Percentiles rank a stretch among this genome's conserved stretches.
These are phyloP conservation scores for Centaurea solstitialis DNA, from an alignment of 129 eudicot genomes.

Conservation along the genomic window DNA sequence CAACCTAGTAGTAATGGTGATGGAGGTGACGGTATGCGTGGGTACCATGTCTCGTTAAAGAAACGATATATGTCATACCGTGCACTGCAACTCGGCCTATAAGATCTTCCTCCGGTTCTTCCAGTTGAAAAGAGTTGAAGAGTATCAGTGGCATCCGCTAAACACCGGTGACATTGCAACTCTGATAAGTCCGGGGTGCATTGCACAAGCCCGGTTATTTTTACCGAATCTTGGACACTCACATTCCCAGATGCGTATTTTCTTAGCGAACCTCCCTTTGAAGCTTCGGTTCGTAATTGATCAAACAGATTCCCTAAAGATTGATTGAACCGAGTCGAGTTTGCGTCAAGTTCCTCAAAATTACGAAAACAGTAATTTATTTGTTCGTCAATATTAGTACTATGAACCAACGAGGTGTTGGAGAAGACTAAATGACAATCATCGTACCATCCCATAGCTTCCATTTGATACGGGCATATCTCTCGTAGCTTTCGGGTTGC, in stretches of 20 bases:
- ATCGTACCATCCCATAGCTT: constrained; percentile 30
- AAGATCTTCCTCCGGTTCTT: background rate
- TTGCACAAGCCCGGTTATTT: constrained; percentile 33
- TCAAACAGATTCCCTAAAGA: constrained; percentile 15
- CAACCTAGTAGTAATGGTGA: background rate
- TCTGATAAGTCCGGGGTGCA: constrained; percentile 40
- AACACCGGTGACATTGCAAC: constrained; percentile 26
- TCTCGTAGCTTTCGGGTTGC: constrained; percentile 1
- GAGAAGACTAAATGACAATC: constrained; percentile 37
- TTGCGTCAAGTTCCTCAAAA: background rate
- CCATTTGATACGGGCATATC: constrained; percentile 23
- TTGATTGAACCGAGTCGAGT: constrained; percentile 9
- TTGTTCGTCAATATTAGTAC: background rate
- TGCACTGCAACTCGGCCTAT: background rate
- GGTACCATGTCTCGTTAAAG: constrained; percentile 23
- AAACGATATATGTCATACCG: background rate
- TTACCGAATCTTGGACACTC: background rate
- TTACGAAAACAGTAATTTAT: background rate
- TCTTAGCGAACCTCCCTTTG: constrained; percentile 12
- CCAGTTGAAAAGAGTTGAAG: background rate
- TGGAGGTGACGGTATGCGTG: background rate
- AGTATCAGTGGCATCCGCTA: background rate
- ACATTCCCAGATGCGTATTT: background rate
- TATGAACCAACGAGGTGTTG: constrained; percentile 1
- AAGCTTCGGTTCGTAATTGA: constrained; percentile 19